phyloP scores from a whole-genome alignment of 805 yeast species.

The Zygotorulaspora florentina region DNA sequence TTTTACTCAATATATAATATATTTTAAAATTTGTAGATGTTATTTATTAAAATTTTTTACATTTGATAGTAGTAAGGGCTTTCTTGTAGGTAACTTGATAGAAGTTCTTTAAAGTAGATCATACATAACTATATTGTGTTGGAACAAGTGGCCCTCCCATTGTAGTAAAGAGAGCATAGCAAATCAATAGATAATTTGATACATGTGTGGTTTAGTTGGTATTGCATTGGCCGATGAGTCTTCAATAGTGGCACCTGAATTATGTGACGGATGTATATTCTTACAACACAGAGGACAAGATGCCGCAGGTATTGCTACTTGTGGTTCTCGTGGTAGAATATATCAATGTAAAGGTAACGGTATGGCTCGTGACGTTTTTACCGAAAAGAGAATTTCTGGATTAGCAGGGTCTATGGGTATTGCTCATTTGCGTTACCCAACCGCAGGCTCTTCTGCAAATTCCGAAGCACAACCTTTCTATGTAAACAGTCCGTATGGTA shows the following conservation, averaged over 20 bases:
- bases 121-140: neutral
- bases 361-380: conserved; percentile 97
- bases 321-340: conserved; percentile 88
- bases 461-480: conserved; percentile 98
- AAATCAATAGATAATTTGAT: neutral
- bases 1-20: neutral
- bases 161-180: neutral
- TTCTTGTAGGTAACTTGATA: conserved; percentile 1
- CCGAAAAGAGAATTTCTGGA: conserved; percentile 69
- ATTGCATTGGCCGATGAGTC: conserved; percentile 73
- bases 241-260: conserved; percentile 76
- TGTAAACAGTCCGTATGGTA: conserved; percentile 95
- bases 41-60: neutral
- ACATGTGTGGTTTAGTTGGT: conserved; percentile 95
- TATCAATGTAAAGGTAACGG: conserved; percentile 99
- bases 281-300: conserved; percentile 98
- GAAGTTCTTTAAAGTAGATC: conserved; percentile 3
- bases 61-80: neutral
- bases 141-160: conserved; percentile 1
- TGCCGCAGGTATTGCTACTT: conserved; percentile 98
- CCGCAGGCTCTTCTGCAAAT: conserved; percentile 94
- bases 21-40: neutral
- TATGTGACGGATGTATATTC: conserved; percentile 87
- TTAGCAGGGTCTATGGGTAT: conserved; percentile 93
- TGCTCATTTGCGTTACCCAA: conserved; percentile 92